Conservation (phyloP, 2,329 filamentous ascomycete genomes). For the Calonectria crousiana region DNA sequence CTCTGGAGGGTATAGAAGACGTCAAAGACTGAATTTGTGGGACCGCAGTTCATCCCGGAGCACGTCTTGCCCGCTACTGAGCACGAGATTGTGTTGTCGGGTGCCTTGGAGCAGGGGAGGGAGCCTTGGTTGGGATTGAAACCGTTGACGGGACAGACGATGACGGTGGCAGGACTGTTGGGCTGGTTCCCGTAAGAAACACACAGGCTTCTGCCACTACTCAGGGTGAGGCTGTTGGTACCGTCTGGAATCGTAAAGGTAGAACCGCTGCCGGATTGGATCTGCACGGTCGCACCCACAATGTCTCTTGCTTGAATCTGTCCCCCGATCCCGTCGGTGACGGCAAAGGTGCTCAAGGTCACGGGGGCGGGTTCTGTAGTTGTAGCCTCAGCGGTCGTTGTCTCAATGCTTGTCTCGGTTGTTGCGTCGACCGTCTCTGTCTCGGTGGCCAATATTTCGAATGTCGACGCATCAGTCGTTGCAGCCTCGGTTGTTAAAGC, state of each 20-base stretch:
- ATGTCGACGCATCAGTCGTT: neutral
- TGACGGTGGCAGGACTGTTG: neutral
- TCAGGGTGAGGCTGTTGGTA: neutral
- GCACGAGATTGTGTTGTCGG: neutral
- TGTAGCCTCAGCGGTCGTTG: neutral
- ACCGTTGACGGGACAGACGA: neutral
- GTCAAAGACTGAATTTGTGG: neutral
- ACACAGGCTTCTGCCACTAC: neutral
- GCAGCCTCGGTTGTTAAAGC: neutral
- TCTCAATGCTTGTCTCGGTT: no score
- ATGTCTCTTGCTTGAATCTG: neutral
- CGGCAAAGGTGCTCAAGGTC: neutral
- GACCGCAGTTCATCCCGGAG: no score
- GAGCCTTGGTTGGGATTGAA: accelerated
- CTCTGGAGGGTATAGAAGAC: neutral
- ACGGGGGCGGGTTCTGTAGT: neutral
- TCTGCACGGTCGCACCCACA: no score
- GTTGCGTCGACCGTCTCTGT: no score
- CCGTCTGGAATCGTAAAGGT: neutral
- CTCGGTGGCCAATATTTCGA: no score
- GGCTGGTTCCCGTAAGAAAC: neutral
- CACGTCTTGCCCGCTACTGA: neutral
- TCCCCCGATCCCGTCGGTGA: neutral
- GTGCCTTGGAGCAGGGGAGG: neutral
- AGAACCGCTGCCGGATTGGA: neutral